Conservation (phyloP, 345 rosid genomes). For the Eucalyptus sideroxylon region DNA sequence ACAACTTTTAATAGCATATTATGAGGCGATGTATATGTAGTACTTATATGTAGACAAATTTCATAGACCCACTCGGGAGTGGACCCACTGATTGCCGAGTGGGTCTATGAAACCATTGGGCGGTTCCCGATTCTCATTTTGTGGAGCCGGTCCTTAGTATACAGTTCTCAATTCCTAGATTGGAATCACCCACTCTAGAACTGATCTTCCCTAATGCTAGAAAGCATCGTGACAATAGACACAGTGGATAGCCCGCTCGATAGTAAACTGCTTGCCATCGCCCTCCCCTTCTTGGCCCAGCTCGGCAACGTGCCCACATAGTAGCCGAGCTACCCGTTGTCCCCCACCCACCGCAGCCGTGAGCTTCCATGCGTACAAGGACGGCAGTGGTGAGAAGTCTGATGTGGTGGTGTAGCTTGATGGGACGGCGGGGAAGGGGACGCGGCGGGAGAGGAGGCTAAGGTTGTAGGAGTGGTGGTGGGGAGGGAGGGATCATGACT, state of each 20-base stretch:
- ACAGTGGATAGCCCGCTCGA: neutral
- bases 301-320: rapidly evolving
- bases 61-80: rapidly evolving
- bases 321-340: neutral
- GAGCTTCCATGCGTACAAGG: neutral
- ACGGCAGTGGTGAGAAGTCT: neutral
- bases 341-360: neutral
- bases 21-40: neutral
- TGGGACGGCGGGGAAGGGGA: neutral
- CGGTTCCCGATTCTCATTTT: neutral
- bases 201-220: too few relatives aligned
- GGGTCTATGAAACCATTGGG: neutral
- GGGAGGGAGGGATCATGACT: neutral
- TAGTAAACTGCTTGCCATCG: neutral
- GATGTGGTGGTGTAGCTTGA: neutral
- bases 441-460: neutral
- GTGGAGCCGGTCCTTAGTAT: neutral
- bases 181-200: too few relatives aligned
- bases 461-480: neutral
- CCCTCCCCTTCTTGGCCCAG: neutral
- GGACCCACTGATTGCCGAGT: too few relatives aligned
- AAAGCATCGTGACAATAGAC: neutral
- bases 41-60: too few relatives aligned
- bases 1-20: neutral
- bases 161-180: too few relatives aligned